A percentile compares a stretch with the other conserved stretches of the same genome.
Conservation (phyloP, 2,329 filamentous ascomycete species). For the Verticillium nubilum region DNA sequence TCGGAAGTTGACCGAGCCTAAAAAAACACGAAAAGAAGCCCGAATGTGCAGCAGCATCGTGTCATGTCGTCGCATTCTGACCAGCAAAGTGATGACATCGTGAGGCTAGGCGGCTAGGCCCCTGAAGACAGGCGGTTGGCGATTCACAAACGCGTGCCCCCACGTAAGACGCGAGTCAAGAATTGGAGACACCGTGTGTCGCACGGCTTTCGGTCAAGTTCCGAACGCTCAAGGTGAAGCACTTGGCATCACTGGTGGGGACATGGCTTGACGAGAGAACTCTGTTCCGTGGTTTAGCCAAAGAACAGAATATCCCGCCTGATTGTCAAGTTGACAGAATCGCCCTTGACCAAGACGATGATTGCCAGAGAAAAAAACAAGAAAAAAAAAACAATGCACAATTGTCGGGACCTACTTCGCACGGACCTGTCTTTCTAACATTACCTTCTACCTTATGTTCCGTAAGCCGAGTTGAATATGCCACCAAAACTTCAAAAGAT, state of each 20-base stretch:
- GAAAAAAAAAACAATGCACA: no score
- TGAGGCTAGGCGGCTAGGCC: background rate
- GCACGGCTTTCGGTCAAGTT: background rate
- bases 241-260: background rate
- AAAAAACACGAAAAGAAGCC: background rate
- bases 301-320: no score
- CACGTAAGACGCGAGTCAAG: background rate
- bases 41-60: background rate
- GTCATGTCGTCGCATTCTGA: background rate
- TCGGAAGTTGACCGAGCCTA: conserved; percentile 11
- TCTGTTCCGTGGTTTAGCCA: no score
- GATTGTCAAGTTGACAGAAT: no score
- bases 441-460: no score
- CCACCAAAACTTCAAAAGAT: background rate
- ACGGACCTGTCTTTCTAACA: no score
- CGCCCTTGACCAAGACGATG: no score
- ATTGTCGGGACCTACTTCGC: no score
- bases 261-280: no score
- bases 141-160: background rate
- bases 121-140: background rate
- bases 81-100: background rate
- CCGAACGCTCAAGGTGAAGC: background rate
- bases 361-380: no score
- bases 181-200: background rate
- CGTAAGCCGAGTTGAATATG: no score